A percentile compares a stretch with the other conserved stretches of the same genome.
phyloP scores from a whole-genome alignment of 768 basidiomycete species.

The Nidularia pulvinata region DNA sequence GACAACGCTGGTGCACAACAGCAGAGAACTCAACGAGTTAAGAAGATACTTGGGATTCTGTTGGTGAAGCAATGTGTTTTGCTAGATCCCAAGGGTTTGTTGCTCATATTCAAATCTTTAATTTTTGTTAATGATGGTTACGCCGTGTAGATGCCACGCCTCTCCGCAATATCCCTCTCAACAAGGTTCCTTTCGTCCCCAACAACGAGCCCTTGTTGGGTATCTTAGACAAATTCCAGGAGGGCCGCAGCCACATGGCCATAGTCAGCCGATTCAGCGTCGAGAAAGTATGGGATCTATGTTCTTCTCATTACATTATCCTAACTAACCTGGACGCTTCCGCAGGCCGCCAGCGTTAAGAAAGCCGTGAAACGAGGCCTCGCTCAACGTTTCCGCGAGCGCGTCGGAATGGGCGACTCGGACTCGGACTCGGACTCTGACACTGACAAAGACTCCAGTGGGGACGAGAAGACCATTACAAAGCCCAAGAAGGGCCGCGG shows the following conservation, averaged over 20 bases:
- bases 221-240: conserved; percentile 88
- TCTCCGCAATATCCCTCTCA: conserved; percentile 79
- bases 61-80: conserved; percentile 90
- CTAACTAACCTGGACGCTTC: background rate
- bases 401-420: conserved; percentile 72
- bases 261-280: conserved; percentile 80
- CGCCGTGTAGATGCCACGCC: conserved; percentile 68
- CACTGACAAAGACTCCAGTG: conserved; percentile 21
- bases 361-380: conserved; percentile 80
- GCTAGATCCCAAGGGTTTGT: conserved; percentile 78
- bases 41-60: conserved; percentile 85
- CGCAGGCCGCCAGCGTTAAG: conserved; percentile 79
- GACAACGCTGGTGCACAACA: background rate
- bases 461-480: conserved; percentile 23
- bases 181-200: conserved; percentile 85
- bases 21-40: conserved; percentile 49
- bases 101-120: background rate
- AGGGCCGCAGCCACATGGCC: conserved; percentile 91
- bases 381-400: conserved; percentile 74
- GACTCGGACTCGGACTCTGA: conserved; percentile 41
- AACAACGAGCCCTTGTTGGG: conserved; percentile 84
- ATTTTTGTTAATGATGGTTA: background rate
- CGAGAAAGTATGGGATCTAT: conserved; percentile 40
- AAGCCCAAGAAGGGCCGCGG: conserved; percentile 11
- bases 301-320: background rate